Percentiles rank a stretch among this genome's conserved stretches.
phyloP scores from a whole-genome alignment of 2,329 filamentous ascomycete genomes.

The Colletotrichum spinosum region DNA sequence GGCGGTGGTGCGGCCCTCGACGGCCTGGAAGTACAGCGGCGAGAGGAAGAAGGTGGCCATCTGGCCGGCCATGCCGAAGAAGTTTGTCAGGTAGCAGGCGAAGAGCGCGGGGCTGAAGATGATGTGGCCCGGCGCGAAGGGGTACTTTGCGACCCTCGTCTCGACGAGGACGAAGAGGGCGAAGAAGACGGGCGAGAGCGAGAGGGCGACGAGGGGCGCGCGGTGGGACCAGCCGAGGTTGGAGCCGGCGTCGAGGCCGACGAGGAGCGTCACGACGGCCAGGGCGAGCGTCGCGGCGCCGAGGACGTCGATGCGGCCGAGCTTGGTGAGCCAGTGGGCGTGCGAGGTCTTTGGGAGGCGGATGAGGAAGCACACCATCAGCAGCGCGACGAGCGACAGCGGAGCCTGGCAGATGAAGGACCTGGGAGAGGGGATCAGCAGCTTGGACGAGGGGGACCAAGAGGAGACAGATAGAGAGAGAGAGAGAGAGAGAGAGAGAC shows the following conservation, averaged over 20 bases:
- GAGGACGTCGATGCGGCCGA: slow-evolving; percentile 78
- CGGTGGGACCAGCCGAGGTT: slow-evolving; percentile 75
- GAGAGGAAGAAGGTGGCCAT: slow-evolving; percentile 75
- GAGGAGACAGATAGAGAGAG: too few species aligned
- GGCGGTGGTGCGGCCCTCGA: slow-evolving; percentile 72
- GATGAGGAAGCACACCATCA: slow-evolving; percentile 71
- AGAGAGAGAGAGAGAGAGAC: too few species aligned
- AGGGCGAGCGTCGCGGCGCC: slow-evolving; percentile 76
- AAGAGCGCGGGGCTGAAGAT: slow-evolving; percentile 76
- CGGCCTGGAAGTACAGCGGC: slow-evolving; percentile 83
- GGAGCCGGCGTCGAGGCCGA: slow-evolving; percentile 79
- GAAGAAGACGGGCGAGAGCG: slow-evolving; percentile 69
- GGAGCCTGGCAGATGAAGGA: slow-evolving; percentile 78
- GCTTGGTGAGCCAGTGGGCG: slow-evolving; percentile 72
- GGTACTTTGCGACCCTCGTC: slow-evolving; percentile 73
- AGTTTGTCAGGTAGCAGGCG: slow-evolving; percentile 77
- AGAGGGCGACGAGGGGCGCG: slow-evolving; percentile 68
- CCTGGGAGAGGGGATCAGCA: too few species aligned
- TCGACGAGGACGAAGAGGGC: slow-evolving; percentile 77
- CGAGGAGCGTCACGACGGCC: slow-evolving; percentile 73
- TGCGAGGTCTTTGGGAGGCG: slow-evolving; percentile 69
- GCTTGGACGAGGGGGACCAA: too few species aligned
- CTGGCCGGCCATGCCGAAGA: slow-evolving; percentile 73
- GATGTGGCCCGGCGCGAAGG: slow-evolving; percentile 80
- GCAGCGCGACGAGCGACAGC: slow-evolving; percentile 72